A percentile compares a stretch with the other conserved stretches of the same genome.
These are phyloP conservation scores for Boletales sp. DNA, from an alignment of 768 basidiomycete genomes.

Conservation along the genomic window DNA sequence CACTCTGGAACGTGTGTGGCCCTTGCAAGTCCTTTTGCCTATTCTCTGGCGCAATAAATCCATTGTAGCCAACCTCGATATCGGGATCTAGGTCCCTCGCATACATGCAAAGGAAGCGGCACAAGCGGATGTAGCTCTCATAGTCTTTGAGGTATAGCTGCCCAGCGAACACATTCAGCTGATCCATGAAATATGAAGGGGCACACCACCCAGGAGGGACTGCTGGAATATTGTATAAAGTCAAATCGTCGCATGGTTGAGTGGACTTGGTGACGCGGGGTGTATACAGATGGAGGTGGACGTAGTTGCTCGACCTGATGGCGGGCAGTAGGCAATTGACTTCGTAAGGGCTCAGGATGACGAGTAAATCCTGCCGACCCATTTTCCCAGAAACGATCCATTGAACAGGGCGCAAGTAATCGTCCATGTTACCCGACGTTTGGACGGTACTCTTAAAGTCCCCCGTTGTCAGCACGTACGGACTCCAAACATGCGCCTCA, in stretches of 20 bases:
- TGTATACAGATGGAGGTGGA: conserved; percentile 42
- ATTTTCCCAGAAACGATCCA: conserved; percentile 23
- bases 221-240: conserved; percentile 8
- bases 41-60: conserved; percentile 18
- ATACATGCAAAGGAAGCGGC: conserved; percentile 26
- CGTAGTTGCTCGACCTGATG: conserved; percentile 30
- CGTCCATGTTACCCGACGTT: neutral
- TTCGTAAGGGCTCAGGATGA: conserved; percentile 43
- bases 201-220: neutral
- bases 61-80: conserved; percentile 10
- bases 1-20: no score
- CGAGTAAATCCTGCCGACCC: conserved; percentile 12
- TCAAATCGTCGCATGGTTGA: conserved; percentile 35
- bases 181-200: conserved; percentile 3
- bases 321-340: conserved; percentile 34
- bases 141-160: conserved; percentile 30
- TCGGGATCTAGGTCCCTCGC: conserved; percentile 10
- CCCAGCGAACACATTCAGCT: conserved; percentile 31
- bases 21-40: conserved; percentile 6
- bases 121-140: conserved; percentile 24
- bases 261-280: conserved; percentile 34
- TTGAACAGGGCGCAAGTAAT: conserved; percentile 27
- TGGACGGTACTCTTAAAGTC: conserved; percentile 17
- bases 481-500: conserved; percentile 23
- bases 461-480: conserved; percentile 8